These are phyloP conservation scores for Laetiporus sulphureus DNA, from an alignment of 1,284 basidiomycete species.

Conservation along the genomic window DNA sequence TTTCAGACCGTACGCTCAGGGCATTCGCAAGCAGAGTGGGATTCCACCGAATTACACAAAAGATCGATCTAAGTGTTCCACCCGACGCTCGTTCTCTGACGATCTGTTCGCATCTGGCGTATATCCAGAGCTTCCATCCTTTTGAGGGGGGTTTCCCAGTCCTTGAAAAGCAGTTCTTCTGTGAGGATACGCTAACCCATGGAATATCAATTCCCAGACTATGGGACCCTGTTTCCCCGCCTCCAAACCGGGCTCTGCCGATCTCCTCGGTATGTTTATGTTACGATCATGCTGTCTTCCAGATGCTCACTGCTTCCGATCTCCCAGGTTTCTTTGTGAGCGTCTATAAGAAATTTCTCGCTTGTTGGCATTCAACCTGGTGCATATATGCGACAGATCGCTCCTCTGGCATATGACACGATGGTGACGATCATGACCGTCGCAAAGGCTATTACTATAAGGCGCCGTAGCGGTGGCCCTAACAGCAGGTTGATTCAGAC, in stretches of 20 bases:
- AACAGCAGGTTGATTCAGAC: conserved; percentile 75
- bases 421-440: conserved; percentile 73
- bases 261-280: conserved; percentile 54
- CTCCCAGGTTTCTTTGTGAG: conserved; percentile 63
- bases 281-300: neutral
- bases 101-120: too few relatives aligned
- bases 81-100: too few relatives aligned
- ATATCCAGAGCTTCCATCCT: too few relatives aligned
- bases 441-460: conserved; percentile 65
- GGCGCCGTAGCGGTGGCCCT: conserved; percentile 64
- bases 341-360: conserved; percentile 8
- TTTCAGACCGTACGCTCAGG: neutral
- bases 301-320: conserved; percentile 7
- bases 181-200: too few relatives aligned
- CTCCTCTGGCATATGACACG: conserved; percentile 72
- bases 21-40: neutral
- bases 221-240: conserved; percentile 68
- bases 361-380: neutral
- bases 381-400: conserved; percentile 41
- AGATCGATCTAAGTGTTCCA: neutral
- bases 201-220: too few relatives aligned
- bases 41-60: neutral
- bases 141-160: too few relatives aligned
- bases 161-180: too few relatives aligned
- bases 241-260: conserved; percentile 71